Base-by-base conservation (phyloP, 169 alveolate genomes). In the Plasmodium gonderi region DNA sequence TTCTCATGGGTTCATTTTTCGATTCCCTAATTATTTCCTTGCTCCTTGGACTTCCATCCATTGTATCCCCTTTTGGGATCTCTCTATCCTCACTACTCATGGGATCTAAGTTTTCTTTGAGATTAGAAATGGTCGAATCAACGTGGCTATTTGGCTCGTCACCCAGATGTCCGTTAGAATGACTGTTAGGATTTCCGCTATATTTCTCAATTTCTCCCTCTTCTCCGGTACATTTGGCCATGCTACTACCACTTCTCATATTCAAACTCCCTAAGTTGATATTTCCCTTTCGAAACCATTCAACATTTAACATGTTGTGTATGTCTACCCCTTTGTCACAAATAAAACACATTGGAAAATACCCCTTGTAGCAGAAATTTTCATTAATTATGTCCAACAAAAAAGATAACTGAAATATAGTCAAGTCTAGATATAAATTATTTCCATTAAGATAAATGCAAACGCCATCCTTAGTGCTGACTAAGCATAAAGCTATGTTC, bases 341-440 rank as follows among this genome's bases (percentile, higher is more conserved):
- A 44, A 90, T 67, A 79, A 90, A 90, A 54, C 94, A 90, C 90
- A 90, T 47, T 0, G 94, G 94, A 40, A 90, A 90, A 51, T 90
- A 90, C 5, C 94, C 91, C 45, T 79, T 76, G 47, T 78, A 90
- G 38, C 94, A 90, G 74, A 90, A 90, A n/a, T 90, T 90, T 72
- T 90, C 94, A 90, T 90, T 90, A 33, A 90, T 90, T 31, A 90
- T 90, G 17, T 90, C 94, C 23, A 90, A 67, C 23, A 90, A 65
- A 90, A 90, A 90, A 26, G 91, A 67, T 33, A 90, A 40, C 31
- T 90, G 94, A 67, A 77, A 90, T 14, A 90, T 79, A 44, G 90
- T 90, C 44, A 90, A 90, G 42, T 90, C 94, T 65, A 90, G 42
- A 49, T 49, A 65, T 31, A 90, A 78, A 68, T 90, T 40, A 14